Base-by-base conservation (phyloP, 139 green algal species). In the Coelastrella sp. region DNA sequence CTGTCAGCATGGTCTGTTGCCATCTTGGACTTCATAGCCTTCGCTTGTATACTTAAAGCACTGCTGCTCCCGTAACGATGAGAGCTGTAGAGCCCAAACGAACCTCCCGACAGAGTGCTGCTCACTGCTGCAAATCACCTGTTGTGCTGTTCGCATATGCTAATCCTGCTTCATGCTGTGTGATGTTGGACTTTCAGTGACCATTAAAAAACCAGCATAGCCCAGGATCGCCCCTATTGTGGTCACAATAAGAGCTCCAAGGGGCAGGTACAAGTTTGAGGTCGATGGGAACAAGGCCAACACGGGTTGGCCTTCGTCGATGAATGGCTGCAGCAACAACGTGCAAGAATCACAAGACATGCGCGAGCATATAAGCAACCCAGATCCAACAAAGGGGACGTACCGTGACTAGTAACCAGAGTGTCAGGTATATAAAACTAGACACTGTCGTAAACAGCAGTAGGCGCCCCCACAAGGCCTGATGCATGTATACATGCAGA, bases 341-440 rank as follows among this genome's bases (percentile, higher is more conserved):
- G 35, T 11, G 6, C 56, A 0, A 25, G 74, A 1, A 5, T 49
- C 35, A 49, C 35, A 49, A 1, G 35, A 49, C 3, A 49, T 49
- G 35, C 35, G 35, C 35, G 35, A 49, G 1, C 35, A 49, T 49
- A 49, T 49, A 61, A 6, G 75, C 35, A 7, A 20, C 0, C 6
- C 35, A 49, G 12, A 27, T 20, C 14, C 17, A 82, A 7, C 59
- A 6, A 11, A 14, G n/a, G 73, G 82, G 4, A 76, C 94, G 17
- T 66, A 96, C 94, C 81, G 91, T 93, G 9, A 94, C 85, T 8
- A 96, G 88, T 6, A 96, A 76, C 94, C 94, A 96, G 59, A 92
- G 57, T 1, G 80, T 95, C 24, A 91, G 79, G 82, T 96, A 96
- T 22, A 59, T 60, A 82, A 95, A 96, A 10, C 59, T 66, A 6